Conservation (phyloP, 2,329 filamentous ascomycete species). For the Pyricularia sp. region DNA sequence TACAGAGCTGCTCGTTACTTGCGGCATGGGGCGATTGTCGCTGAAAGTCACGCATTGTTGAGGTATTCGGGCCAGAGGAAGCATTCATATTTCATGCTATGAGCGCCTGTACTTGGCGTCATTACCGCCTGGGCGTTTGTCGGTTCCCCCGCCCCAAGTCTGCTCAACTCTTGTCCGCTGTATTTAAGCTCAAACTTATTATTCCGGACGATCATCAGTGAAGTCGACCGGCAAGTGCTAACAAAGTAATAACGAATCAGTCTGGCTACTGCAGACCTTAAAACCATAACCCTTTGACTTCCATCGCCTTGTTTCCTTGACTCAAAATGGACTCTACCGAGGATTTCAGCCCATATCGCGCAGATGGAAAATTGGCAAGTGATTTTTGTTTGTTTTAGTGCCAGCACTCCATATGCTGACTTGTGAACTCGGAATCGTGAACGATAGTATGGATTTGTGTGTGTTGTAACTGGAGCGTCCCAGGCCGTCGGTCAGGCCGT, state of each 20-base stretch:
- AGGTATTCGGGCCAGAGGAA: neutral
- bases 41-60: neutral
- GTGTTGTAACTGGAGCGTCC: constrained; percentile 48
- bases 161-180: neutral
- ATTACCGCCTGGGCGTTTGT: neutral
- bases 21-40: neutral
- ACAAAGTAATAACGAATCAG: neutral
- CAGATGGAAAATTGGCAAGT: constrained; percentile 42
- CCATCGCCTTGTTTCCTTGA: neutral
- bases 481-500: constrained; percentile 49
- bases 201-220: neutral
- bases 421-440: neutral
- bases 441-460: constrained; percentile 48
- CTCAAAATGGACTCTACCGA: constrained; percentile 20
- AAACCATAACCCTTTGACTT: neutral
- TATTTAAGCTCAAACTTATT: neutral
- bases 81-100: neutral
- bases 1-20: neutral
- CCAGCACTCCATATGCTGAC: neutral
- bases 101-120: neutral
- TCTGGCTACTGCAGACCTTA: neutral
- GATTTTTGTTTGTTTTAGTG: neutral
- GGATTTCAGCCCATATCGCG: constrained; percentile 43
- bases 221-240: neutral
- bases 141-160: neutral